These are phyloP conservation scores for Strobilomyces echinocephalus DNA, from an alignment of 768 basidiomycete species.

Conservation along the genomic window DNA sequence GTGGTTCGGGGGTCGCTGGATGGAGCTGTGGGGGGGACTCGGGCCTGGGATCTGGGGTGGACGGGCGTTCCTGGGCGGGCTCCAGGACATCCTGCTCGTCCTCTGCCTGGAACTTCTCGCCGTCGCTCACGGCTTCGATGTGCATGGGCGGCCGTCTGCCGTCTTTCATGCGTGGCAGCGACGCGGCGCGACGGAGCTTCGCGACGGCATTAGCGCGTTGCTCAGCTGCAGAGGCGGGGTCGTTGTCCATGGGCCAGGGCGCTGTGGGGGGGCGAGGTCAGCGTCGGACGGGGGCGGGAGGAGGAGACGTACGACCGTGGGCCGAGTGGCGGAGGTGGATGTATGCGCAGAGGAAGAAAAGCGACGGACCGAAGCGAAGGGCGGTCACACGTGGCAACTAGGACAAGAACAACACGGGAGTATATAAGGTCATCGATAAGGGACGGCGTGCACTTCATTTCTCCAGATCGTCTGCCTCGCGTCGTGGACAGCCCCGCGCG, in stretches of 20 bases:
- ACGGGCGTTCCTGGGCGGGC: slow-evolving; percentile 3
- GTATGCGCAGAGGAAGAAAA: slow-evolving; percentile 6
- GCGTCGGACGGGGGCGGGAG: neutral
- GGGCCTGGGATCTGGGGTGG: slow-evolving; percentile 21
- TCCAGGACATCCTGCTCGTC: slow-evolving; percentile 26
- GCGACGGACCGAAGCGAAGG: slow-evolving; percentile 8
- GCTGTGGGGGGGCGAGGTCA: slow-evolving; percentile 6
- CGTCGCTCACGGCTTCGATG: slow-evolving; percentile 75
- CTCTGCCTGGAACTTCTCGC: slow-evolving; percentile 52
- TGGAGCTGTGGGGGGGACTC: slow-evolving; percentile 28
- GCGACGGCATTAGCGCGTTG: slow-evolving; percentile 86
- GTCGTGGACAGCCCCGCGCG: too few species aligned
- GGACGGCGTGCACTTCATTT: slow-evolving; percentile 29
- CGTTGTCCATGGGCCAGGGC: slow-evolving; percentile 28
- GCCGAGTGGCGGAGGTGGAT: slow-evolving; percentile 7
- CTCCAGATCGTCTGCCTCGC: slow-evolving; percentile 21
- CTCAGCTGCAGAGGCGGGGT: slow-evolving; percentile 52
- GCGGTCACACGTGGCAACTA: slow-evolving; percentile 15
- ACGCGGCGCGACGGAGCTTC: slow-evolving; percentile 88
- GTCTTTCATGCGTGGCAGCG: slow-evolving; percentile 87
- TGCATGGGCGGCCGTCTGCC: slow-evolving; percentile 87
- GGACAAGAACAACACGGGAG: neutral
- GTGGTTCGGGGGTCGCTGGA: slow-evolving; percentile 38
- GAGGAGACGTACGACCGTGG: slow-evolving; percentile 10
- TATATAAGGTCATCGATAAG: slow-evolving; percentile 27